A percentile compares a stretch with the other conserved stretches of the same genome.
phyloP scores from a whole-genome alignment of 345 rosid genomes.

The Lenwebbia sp. region DNA sequence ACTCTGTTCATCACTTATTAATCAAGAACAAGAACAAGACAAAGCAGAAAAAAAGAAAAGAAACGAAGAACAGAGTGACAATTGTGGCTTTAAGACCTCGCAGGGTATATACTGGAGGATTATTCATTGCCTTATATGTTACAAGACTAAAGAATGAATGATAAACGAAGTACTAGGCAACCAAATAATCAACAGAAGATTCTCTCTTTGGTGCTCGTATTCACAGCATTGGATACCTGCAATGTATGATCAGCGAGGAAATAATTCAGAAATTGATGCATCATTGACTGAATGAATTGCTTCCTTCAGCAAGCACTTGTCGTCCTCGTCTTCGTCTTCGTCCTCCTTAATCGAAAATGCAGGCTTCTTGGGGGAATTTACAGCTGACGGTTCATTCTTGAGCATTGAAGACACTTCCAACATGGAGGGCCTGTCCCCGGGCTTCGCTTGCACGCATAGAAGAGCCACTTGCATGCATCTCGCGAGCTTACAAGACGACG shows the following conservation, averaged over 20 bases:
- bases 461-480: constrained; percentile 22
- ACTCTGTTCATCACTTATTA: not conserved
- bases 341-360: constrained; percentile 10
- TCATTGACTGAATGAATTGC: constrained; percentile 12
- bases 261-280: constrained; percentile 10
- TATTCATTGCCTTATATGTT: not conserved
- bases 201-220: not conserved
- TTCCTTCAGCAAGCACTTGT: not conserved
- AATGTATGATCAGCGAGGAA: constrained; percentile 14
- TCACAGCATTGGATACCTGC: not conserved
- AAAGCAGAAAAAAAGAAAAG: not conserved
- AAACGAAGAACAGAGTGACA: not conserved
- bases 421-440: constrained; percentile 19
- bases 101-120: not conserved
- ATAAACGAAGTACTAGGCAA: not conserved
- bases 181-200: not conserved
- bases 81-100: not conserved
- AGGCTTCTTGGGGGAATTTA: constrained; percentile 13
- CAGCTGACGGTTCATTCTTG: not conserved
- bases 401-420: constrained; percentile 15
- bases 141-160: not conserved
- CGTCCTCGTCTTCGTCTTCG: not conserved
- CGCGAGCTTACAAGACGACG: constrained; percentile 1
- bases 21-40: not conserved
- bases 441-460: constrained; percentile 19